Evolutionary conservation across 1,139 yeast species (phyloP), one percentile per base, ranked within the genome.

Genomic region (Lodderomyces pseudojiufengensis): DNA sequence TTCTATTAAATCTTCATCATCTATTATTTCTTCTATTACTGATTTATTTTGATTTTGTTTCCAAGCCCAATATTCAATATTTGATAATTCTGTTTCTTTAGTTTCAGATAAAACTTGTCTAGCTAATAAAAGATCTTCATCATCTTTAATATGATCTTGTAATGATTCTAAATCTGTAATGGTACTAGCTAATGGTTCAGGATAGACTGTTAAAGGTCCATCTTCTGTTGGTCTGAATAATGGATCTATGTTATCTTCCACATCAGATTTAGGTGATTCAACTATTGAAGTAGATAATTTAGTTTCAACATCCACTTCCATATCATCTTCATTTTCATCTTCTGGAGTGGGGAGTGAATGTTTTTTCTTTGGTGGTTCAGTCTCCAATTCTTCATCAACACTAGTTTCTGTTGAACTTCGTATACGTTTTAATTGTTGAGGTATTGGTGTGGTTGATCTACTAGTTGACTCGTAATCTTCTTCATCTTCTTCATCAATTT

Each of bases 21-120:
- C 59, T 22, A 61, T 48, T 32, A 66, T 54, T 26, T 47, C 49
- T 7, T 57, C 45, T 2, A 52, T 44, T 12, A 26, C 31, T 14
- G 13, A 8, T 33, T 35, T 27, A 60, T 56, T 2, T 44, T 42
- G 32, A 40, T 60, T 64, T 31, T 66, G 70, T 43, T 74, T 77
- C 87, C 90, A 84, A 0, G 83, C 78, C 87, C 87, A 81, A 42
- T 76, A 80, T 12, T 68, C 73, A 5, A 75, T 52, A 45, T 73
- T 64, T 9, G 63, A 62, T 0, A 50, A 43, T 0, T 53, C 43
- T 1, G 61, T 45, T 5, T 53, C 41, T 10, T 43, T 42, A 9
- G 44, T 54, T 11, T 47, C 55, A 3, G 57, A 50, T 18, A 83
- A 56, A 0, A 76, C 63, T 40, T 70, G 65, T 38, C 65, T 63